phyloP scores from a whole-genome alignment of 805 yeast species.

The Saturnispora serradocipensis region DNA sequence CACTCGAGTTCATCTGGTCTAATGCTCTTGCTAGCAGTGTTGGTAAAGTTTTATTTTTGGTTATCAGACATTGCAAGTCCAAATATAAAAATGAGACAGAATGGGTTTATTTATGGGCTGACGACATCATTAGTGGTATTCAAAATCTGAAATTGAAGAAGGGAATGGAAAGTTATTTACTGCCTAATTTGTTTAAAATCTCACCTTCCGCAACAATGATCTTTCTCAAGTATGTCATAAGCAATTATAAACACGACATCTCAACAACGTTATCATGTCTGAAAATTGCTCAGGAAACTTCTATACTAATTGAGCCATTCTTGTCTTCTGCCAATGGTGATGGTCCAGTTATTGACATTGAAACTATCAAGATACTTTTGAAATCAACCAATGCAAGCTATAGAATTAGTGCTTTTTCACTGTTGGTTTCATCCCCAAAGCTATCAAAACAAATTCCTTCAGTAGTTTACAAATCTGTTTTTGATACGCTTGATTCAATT shows the following conservation, averaged over 20 bases:
- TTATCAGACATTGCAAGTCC: slow-evolving; percentile 29
- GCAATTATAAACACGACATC: slow-evolving; percentile 20
- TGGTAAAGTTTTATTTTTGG: slow-evolving; percentile 44
- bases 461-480: slow-evolving; percentile 35
- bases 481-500: slow-evolving; percentile 37
- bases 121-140: slow-evolving; percentile 30
- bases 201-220: slow-evolving; percentile 32
- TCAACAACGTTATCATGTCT: slow-evolving; percentile 44
- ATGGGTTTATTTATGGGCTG: slow-evolving; percentile 50
- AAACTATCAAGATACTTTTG: slow-evolving; percentile 33
- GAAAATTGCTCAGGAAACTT: slow-evolving; percentile 55
- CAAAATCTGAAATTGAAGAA: slow-evolving; percentile 27
- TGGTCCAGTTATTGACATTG: slow-evolving; percentile 13
- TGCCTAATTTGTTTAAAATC: slow-evolving; percentile 53
- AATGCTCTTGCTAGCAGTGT: slow-evolving; percentile 59
- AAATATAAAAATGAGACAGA: slow-evolving; percentile 15
- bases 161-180: slow-evolving; percentile 47
- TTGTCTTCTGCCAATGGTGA: slow-evolving; percentile 23
- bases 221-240: slow-evolving; percentile 20
- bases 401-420: slow-evolving; percentile 49
- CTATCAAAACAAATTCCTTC: slow-evolving; percentile 48
- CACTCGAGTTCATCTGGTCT: slow-evolving; percentile 43
- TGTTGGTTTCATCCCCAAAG: slow-evolving; percentile 53
- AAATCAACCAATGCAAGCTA: slow-evolving; percentile 31
- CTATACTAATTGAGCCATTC: slow-evolving; percentile 43